Evolutionary conservation across 2,329 filamentous ascomycete species (phyloP), one percentile per base, ranked within the genome.

Genomic region (Pseudogymnoascus sp.): DNA sequence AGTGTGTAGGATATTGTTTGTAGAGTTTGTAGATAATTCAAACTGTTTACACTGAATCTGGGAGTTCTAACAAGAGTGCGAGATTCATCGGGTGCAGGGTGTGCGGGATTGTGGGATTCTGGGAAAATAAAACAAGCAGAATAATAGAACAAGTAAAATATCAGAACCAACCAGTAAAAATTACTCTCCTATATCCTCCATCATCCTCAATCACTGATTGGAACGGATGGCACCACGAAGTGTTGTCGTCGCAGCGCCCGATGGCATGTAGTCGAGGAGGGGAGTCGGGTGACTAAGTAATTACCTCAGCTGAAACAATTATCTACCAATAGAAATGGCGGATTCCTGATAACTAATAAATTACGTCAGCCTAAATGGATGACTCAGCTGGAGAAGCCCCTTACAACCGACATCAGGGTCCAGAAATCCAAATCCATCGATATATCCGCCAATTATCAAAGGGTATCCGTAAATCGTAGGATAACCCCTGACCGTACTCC

Each of bases 251-350:
- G 25, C 25, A 19, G 2, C 13, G 0, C n/a, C 2, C 21, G 51
- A 34, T 57, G 51, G 51, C 25, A 57, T 57, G 51, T 57, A 31
- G 51, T 57, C 10, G 51, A 34, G n/a, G 28, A 57, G 51, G 51
- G 34, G 51, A n/a, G 51, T 57, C n/a, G 51, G 51, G 51, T 57
- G 51, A 34, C 51, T 57, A 57, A 57, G 51, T 19, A 57, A 57
- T 57, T 57, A 57, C 51, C 51, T 57, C 51, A 57, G 51, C 51
- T 57, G 51, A 57, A 57, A 57, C n/a, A 5, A 8, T 2, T 4
- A 13, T 14, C n/a, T 5, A 19, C 51, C 51, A 57, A 57, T 57
- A 23, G 5, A 0, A 57, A 19, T 3, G n/a, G 1, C 2, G n/a
- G 4, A 57, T 34, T 34, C 1, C 7, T 34, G 51, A 57, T 57